Conservation (phyloP, 139 green algal genomes). For the Pseudopediastrum boryanum region DNA sequence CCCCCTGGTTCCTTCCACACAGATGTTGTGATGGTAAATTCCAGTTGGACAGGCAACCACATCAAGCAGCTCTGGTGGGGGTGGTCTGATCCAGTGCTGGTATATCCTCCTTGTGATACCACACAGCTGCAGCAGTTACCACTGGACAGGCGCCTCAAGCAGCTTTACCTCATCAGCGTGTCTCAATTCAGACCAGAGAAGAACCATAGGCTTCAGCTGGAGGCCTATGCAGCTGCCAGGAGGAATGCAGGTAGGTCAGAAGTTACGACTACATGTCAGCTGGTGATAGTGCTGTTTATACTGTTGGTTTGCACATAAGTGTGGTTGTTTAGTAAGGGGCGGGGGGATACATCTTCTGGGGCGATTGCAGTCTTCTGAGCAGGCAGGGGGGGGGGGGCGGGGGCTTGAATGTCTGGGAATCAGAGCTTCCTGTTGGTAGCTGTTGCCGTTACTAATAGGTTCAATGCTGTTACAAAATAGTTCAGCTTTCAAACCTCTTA, state of each 20-base stretch:
- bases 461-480: too few species aligned
- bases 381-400: too few species aligned
- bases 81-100: slow-evolving; percentile 39
- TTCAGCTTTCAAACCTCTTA: too few species aligned
- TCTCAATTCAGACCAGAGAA: slow-evolving; percentile 97
- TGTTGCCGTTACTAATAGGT: too few species aligned
- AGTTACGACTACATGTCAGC: too few species aligned
- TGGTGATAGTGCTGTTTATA: too few species aligned
- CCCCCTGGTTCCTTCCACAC: slow-evolving; percentile 42
- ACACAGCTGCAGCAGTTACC: slow-evolving; percentile 73
- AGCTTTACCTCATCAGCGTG: slow-evolving; percentile 84
- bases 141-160: slow-evolving; percentile 81
- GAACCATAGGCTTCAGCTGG: slow-evolving; percentile 78
- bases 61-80: slow-evolving; percentile 83
- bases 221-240: slow-evolving; percentile 55
- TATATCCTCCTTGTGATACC: slow-evolving; percentile 93
- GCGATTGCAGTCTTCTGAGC: too few species aligned
- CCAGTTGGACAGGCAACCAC: slow-evolving; percentile 91
- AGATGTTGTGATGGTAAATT: slow-evolving; percentile 90
- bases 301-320: too few species aligned
- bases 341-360: too few species aligned
- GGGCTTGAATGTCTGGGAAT: too few species aligned
- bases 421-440: too few species aligned
- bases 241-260: slow-evolving; percentile 12
- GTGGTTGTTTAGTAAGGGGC: too few species aligned